Evolutionary conservation across 73 alveolate genomes (phyloP), one percentile per base, ranked within the genome.

Genomic region (Durusdinium trenchii): DNA sequence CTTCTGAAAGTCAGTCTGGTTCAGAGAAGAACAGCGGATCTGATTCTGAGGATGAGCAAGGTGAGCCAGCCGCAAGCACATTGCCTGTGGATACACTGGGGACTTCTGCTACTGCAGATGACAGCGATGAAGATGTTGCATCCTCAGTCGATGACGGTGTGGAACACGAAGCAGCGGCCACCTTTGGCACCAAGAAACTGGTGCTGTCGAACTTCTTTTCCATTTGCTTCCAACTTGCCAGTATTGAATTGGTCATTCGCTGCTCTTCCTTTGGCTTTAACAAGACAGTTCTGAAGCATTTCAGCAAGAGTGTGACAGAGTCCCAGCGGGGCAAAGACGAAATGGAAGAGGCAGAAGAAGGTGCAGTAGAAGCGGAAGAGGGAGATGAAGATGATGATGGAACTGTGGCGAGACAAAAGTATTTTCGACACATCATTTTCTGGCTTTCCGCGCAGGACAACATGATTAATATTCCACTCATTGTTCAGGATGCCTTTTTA

Each of bases 231-330:
- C 96, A 89, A 40, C 71, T 89, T 57, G 96, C 96, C 30, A 89
- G 69, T 60, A 91, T 91, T 50, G 98, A 91, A 76, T 60, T 91
- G 69, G 98, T 91, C 61, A 52, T 91, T 23, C 98, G 98, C 0
- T 91, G 98, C 78, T 91, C 98, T 7, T 91, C 98, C 90, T 91
- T 91, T 67, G 98, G 98, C 52, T 71, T 91, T 89, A 91, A 91
- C 89, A 91, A 91, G 98, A 91, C 84, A 4, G 89, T 91, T 45
- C 51, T 91, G 76, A 67, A 71, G 38, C 90, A 91, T 84, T 86
- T 86, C 62, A 86, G 95, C 95, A 86, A 86, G 47, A 86, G 95
- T 46, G 62, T 86, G 43, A 57, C 73, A 46, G 95, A 86, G 83
- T 86, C 95, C 38, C 95, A 86, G 83, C 57, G 71, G 60, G 83